Evolutionary conservation across 1,284 basidiomycete species (phyloP).

Genomic region (Tilletia setariae): DNA sequence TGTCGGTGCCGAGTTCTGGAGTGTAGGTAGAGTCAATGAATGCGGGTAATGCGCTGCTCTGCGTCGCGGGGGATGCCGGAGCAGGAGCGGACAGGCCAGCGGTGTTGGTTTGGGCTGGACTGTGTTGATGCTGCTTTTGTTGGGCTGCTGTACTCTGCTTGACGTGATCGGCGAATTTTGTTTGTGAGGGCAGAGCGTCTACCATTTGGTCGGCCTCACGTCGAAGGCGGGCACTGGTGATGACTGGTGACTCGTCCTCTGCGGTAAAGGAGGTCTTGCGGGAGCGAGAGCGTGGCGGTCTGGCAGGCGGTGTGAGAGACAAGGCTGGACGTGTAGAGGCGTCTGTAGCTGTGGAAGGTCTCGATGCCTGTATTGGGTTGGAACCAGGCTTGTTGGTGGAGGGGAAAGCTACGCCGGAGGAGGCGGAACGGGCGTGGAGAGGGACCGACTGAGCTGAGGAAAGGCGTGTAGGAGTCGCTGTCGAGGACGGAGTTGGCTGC

Average conservation of each 20-base stretch:
- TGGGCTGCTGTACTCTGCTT: neutral
- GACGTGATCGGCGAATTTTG: neutral
- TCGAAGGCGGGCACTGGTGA: neutral
- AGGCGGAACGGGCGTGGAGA: conserved; percentile 3
- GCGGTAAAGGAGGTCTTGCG: neutral
- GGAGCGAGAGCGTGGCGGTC: conserved; percentile 6
- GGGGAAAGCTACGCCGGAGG: neutral
- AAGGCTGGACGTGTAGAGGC: neutral
- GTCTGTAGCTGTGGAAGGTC: neutral
- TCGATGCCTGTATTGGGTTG: neutral
- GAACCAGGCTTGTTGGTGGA: neutral
- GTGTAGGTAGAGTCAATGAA: neutral
- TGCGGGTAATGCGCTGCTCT: neutral
- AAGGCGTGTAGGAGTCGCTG: neutral
- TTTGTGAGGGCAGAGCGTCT: neutral
- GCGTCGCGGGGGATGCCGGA: neutral
- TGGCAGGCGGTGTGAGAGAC: neutral
- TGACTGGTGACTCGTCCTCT: neutral
- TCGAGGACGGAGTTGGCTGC: neutral
- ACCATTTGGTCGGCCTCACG: conserved; percentile 1
- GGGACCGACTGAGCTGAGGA: neutral
- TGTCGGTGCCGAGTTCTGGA: neutral
- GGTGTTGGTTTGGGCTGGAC: neutral
- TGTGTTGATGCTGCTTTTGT: neutral
- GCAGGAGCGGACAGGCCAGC: neutral